phyloP scores from a whole-genome alignment of 2,329 filamentous ascomycete species.

The Verticillium zaregamsianum region DNA sequence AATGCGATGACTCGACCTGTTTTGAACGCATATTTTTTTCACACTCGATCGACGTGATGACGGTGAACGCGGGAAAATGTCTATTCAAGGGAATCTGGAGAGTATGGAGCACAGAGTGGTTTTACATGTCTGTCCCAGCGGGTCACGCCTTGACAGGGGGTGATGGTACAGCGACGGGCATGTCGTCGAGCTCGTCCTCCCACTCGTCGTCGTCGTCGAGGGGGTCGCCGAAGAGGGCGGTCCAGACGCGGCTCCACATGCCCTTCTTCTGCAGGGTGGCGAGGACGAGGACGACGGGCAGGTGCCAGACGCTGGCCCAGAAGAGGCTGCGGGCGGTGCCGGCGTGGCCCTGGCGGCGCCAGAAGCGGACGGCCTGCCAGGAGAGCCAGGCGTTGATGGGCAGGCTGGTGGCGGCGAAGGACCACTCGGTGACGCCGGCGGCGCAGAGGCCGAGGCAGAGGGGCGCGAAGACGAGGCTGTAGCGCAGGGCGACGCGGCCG shows the following conservation, averaged over 20 bases:
- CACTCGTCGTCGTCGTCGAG: slow-evolving; percentile 55
- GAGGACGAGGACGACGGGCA: slow-evolving; percentile 84
- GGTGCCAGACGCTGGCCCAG: slow-evolving; percentile 97
- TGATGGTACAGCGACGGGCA: slow-evolving; percentile 16
- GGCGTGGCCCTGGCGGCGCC: slow-evolving; percentile 69
- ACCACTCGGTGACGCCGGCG: slow-evolving; percentile 77
- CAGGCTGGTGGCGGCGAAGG: slow-evolving; percentile 75
- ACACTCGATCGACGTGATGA: too few relatives aligned
- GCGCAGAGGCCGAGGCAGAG: slow-evolving; percentile 79
- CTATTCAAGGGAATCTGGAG: not conserved
- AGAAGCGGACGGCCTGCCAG: slow-evolving; percentile 76
- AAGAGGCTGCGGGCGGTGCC: slow-evolving; percentile 83
- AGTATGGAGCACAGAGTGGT: slow-evolving; percentile 1
- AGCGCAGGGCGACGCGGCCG: slow-evolving; percentile 80
- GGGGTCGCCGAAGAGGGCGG: slow-evolving; percentile 55
- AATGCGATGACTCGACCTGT: not conserved
- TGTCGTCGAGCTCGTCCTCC: slow-evolving; percentile 46
- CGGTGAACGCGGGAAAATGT: not conserved
- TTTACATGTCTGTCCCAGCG: not conserved
- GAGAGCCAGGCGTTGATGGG: slow-evolving; percentile 84
- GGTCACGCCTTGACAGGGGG: slow-evolving; percentile 2
- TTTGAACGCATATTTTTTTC: not conserved
- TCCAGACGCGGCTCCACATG: slow-evolving; percentile 80
- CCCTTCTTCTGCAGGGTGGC: slow-evolving; percentile 93
- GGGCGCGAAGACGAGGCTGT: slow-evolving; percentile 80